Evolutionary conservation across 2,329 filamentous ascomycete genomes (phyloP).

Genomic region (Clarireedia homoeocarpa): DNA sequence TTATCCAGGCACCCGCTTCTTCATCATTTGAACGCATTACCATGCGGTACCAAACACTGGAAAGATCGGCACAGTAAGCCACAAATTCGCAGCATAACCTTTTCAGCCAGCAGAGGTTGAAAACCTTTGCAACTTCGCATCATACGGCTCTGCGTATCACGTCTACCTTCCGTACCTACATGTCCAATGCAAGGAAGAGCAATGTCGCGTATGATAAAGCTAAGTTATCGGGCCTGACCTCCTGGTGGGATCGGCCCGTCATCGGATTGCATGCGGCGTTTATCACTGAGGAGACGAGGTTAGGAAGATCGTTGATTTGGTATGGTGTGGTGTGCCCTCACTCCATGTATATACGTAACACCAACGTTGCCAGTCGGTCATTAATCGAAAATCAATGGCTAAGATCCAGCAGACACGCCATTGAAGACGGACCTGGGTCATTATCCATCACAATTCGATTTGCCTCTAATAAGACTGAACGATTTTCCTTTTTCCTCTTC

Average conservation of each 20-base stretch:
- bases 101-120: background rate
- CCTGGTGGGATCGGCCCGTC: constrained; percentile 2
- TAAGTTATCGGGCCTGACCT: background rate
- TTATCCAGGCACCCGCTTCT: background rate
- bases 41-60: background rate
- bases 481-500: background rate
- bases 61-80: constrained; percentile 1
- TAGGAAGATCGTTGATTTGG: too few species aligned
- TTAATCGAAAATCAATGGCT: constrained; percentile 1
- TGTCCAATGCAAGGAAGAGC: background rate
- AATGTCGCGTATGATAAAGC: background rate
- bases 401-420: background rate
- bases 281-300: too few species aligned
- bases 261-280: background rate
- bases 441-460: background rate
- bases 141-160: background rate
- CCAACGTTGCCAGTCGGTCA: background rate
- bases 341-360: background rate
- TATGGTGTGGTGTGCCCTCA: background rate
- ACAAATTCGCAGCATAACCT: too few species aligned
- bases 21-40: background rate
- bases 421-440: background rate
- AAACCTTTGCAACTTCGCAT: background rate
- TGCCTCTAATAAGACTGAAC: background rate
- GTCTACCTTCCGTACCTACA: too few species aligned